Base-by-base conservation (phyloP, 768 basidiomycete genomes). In the Calvatia gigantea region DNA sequence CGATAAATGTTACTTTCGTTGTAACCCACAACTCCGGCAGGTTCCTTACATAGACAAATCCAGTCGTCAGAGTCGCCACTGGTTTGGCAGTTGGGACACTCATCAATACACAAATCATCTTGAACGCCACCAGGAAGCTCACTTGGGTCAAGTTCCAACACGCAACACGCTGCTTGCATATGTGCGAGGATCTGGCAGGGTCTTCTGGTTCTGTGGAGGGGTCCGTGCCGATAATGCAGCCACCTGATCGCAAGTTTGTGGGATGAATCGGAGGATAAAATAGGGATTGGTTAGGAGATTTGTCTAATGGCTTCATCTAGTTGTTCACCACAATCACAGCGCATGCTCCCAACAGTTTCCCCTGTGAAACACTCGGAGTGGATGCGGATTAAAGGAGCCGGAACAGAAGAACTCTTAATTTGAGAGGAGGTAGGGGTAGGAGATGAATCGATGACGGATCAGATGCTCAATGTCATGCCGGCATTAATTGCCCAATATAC, bases 281-380 rank as follows among this genome's bases (percentile, higher is more conserved):
- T 65, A 14, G 74, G 67, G 63, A 88, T 79, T 42, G 91, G 84
- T 67, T 83, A 79, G 12, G 88, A 86, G 63, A 98, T 93, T 63
- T 86, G 86, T 9, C 92, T 83, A 58, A 98, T 85, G n/a, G 97
- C 94, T 68, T 98, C 96, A 71, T 98, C 95, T 3, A 99, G 80
- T 69, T 99, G 97, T 71, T 98, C 95, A 12, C 97, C 97, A 66
- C 97, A 99, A 69, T 99, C 97, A 67, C 97, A 99, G 29, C 97
- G 88, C 90, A 97, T 94, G 77, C 94, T 86, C 25, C 97, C 97
- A 56, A 98, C 84, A 6, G 95, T 98, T 71, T 98, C 97, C 27
- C 97, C 97, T 0, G 97, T 99, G 73, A 94, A 98, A 69, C 97
- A 99, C 69, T 99, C 97, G 27, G 94, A 97, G 71, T 99, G 97